Evolutionary conservation across 2,329 filamentous ascomycete genomes (phyloP), one percentile per base, ranked within the genome.

Genomic region (Bipolaris sorokiniana): DNA sequence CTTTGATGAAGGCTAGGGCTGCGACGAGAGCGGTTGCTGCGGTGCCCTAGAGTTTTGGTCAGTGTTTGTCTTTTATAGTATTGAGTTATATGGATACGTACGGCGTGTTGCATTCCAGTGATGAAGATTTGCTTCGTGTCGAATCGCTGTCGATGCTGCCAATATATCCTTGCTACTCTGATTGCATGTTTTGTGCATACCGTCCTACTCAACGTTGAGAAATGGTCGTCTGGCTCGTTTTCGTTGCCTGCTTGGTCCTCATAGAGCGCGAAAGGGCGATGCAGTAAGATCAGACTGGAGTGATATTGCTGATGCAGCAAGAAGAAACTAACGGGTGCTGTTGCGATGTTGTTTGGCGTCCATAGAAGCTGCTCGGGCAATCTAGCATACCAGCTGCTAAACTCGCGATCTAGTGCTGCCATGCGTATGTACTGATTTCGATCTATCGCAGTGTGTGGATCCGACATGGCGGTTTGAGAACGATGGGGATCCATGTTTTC

Each of bases 231-330:
- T 18, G 75, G 72, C 11, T 71, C 76, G 11, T 71, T 72, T 45
- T 62, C 72, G 58, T 63, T 78, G 58, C 22, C 71, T 60, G 58
- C 62, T 22, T 78, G 73, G 26, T 79, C 76, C 11, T 79, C 79
- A 56, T 84, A 84, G 54, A 79, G 78, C 18, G 82, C 82, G 76
- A 83, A 84, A 0, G 83, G 81, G 1, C 82, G 75, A 62, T 84
- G 83, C 5, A 85, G 75, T 10, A 84, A 70, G 48, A 85, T 83
- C 70, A 84, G 77, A 47, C 78, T 80, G 10, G 79, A 79, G 50
- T 85, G 83, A 54, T 84, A 85, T 63, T 85, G 83, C 66, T 84
- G 83, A 58, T 85, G 83, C 7, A 85, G 70, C 7, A 85, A 65
- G 64, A 84, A 85, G 74, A 78, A 88, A 1, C 70, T 73, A 45